Evolutionary conservation across 78 protist genomes (phyloP).

Genomic region (Dictyostelium firmibasis): DNA sequence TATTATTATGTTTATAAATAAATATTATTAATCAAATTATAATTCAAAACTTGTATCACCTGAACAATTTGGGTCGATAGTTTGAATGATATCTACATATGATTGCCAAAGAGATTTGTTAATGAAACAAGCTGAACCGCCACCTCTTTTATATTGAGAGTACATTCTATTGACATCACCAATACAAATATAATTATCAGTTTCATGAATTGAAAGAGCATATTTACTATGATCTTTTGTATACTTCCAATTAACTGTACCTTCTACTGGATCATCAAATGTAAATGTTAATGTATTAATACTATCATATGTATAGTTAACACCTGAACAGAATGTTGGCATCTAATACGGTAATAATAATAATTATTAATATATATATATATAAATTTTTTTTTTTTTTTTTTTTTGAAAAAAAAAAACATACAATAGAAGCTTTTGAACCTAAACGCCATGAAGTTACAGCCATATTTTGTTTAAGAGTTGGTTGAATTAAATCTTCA

Average conservation of each 20-base stretch:
- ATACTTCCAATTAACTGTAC: conserved; percentile 30
- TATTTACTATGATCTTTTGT: conserved; percentile 86
- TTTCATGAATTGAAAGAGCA: conserved; percentile 47
- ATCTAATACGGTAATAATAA: neutral
- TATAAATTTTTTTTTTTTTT: too few species aligned
- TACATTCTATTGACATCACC: conserved; percentile 84
- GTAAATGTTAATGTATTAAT: conserved; percentile 10
- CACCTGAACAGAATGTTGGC: conserved; percentile 66
- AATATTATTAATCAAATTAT: neutral
- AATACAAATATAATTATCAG: conserved; percentile 52
- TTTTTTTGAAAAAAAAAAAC: neutral
- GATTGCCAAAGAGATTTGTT: conserved; percentile 9
- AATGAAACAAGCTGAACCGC: conserved; percentile 80
- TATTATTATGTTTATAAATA: neutral
- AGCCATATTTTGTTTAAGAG: conserved; percentile 27
- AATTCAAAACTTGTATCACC: neutral
- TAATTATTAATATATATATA: too few species aligned
- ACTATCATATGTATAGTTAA: conserved; percentile 29
- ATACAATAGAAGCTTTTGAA: conserved; percentile 4
- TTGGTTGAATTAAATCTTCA: conserved; percentile 63
- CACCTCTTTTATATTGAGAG: conserved; percentile 80
- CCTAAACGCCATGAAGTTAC: conserved; percentile 75
- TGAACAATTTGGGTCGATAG: neutral
- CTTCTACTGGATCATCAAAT: neutral
- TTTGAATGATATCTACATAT: neutral